Evolutionary conservation across 148 eudicot species (phyloP), one percentile per base, ranked within the genome.

Genomic region (Persicaria maculosa): DNA sequence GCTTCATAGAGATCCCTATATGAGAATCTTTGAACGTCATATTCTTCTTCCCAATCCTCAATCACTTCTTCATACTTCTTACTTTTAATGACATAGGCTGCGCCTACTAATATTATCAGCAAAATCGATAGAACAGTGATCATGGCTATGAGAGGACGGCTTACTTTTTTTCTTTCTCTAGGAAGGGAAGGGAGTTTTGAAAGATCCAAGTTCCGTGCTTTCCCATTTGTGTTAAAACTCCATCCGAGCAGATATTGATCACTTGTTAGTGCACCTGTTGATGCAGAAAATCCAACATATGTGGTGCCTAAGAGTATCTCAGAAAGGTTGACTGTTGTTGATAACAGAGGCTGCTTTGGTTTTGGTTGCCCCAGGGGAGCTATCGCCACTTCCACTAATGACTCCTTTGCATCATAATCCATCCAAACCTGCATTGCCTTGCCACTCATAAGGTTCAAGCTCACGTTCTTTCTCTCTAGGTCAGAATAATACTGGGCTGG

Each of bases 231-330:
- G 64, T 19, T 75, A 25, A 75, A 75, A 71, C 78, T 75, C 78
- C 78, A 75, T 15, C 78, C 78, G 9, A 75, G 72, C 15, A 75
- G 5, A 10, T 75, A 75, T 2, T 75, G 78, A 25, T 52, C 71
- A 50, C 73, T 75, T 45, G 46, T 15, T 5, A 68, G 4, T 44
- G n/a, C 3, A 7, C 73, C 73, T 3, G 78, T 75, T 25, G 78
- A 14, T 5, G 78, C 15, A 43, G 73, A 75, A 40, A 75, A 75
- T 16, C 78, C 76, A 74, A 74, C 47, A 50, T 74, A 74, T 48
- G 61, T 25, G 22, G 55, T 17, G 10, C 61, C 52, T 53, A 74
- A 45, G 55, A 74, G 54, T 14, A 22, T 14, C 4, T 9, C 0
- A 0, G 76, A 74, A 47, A 75, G 65, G 55, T 75, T 50, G 15